Evolutionary conservation across 345 rosid genomes (phyloP).

Genomic region (Turritis glabra): DNA sequence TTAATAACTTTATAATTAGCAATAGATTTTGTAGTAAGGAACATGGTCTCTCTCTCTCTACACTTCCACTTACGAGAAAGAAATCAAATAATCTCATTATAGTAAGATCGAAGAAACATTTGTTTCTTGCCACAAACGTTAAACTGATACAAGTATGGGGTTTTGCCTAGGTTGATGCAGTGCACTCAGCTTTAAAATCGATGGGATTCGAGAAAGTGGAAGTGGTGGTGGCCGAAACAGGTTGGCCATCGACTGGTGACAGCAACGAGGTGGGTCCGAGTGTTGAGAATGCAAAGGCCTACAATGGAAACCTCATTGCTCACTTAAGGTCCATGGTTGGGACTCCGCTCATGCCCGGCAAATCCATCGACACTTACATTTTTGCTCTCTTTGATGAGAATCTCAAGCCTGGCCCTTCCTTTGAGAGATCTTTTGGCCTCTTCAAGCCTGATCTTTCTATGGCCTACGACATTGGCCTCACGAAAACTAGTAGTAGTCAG

Average conservation of each 20-base stretch:
- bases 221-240: constrained; percentile 86
- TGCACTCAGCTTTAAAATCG: constrained; percentile 68
- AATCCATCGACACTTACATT: constrained; percentile 80
- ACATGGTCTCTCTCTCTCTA: background rate
- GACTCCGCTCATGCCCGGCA: constrained; percentile 85
- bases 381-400: constrained; percentile 87
- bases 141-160: background rate
- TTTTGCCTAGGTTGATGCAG: constrained; percentile 76
- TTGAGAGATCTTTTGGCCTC: constrained; percentile 77
- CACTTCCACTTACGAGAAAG: background rate
- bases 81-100: background rate
- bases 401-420: constrained; percentile 69
- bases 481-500: constrained; percentile 45
- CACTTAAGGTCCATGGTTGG: constrained; percentile 79
- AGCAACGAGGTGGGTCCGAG: constrained; percentile 69
- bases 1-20: background rate
- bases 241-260: constrained; percentile 84
- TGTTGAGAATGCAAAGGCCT: constrained; percentile 83
- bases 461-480: constrained; percentile 64
- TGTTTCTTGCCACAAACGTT: constrained; percentile 7
- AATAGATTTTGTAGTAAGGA: background rate
- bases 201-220: constrained; percentile 73
- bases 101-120: background rate
- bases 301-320: constrained; percentile 72
- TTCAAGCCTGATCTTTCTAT: constrained; percentile 68